Base-by-base conservation (phyloP, 164 flowering plant genomes). In the Magnolia changhungtana region DNA sequence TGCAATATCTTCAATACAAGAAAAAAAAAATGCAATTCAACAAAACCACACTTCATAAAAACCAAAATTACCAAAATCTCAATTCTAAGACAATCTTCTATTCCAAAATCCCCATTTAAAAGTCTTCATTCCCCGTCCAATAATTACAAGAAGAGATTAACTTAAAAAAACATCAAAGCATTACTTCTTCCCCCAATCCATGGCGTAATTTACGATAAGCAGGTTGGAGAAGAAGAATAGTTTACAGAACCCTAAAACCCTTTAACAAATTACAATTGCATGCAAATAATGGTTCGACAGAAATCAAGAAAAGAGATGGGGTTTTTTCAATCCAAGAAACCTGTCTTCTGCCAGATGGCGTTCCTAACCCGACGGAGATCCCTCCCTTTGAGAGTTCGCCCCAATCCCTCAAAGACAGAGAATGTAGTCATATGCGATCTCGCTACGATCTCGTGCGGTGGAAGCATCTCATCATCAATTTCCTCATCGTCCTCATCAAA, bases 321-420 rank as follows among this genome's bases (percentile, higher is more conserved):
- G 13, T 21, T 16, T 9, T 14, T 83, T 83, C 80, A 87, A 63
- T 86, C 89, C 67, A 87, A 76, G 78, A 89, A 87, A 79, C 91
- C 91, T 78, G 91, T 89, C 74, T 86, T 83, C 85, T 82, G 88
- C 71, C 80, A 85, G 72, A 89, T 85, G 18, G 89, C 89, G 68
- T 87, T 87, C 20, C 91, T 71, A 0, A 87, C 88, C 2, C 84
- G 74, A 11, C 88, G 79, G 59, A 89, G 79, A 79, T 89, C 91
- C 78, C 91, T 81, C 8, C 91, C 91, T 76, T 89, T 89, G 55
- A 89, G 86, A n/a, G 91, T 89, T 81, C 91, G 74, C 1, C 91
- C 91, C n/a, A 77, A 86, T 13, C 91, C 91, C 77, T 89, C 91
- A 27, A 89, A 83, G 74, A 89, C 88, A 55, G 91, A 89, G 74